Base-by-base conservation (phyloP, 2,329 filamentous ascomycete genomes). In the Chaetothyriales sp. region DNA sequence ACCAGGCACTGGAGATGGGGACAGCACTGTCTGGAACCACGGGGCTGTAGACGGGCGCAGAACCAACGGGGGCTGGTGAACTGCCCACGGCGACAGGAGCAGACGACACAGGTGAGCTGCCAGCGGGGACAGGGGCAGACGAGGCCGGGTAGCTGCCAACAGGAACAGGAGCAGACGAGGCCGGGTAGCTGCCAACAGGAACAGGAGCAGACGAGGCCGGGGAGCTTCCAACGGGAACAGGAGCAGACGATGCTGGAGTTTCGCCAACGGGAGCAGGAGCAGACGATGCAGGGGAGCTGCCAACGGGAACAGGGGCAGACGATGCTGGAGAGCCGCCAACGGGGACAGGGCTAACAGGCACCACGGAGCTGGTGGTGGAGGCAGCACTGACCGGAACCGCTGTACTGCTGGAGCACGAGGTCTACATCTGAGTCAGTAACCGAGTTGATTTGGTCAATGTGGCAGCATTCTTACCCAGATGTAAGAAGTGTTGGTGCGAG, bases 371-470 rank as follows among this genome's bases (percentile, higher is more conserved):
- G n/a, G 39, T 52, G 46, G 19, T 46, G 18, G 46, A 56, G 45
- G 10, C 52, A 54, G 54, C 54, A 52, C 44, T 52, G 46, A 45
- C 49, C 46, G 15, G 46, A 44, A 45, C 49, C 48, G 10, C 43
- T 39, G 36, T 46, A 48, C 44, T 52, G 52, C 6, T 54, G 50
- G 48, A 54, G 52, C 47, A 52, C 52, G 54, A 54, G 54, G 50
- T 52, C 54, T 19, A 50, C 49, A 18, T 52, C 52, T 46, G 52
- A 50, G 49, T 50, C 47, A 46, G 53, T 51, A 12, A 51, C 51
- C 42, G 53, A 53, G 49, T 55, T 51, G 32, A 15, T n/a, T 5
- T 5, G 49, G 51, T 51, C 53, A 55, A 20, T 26, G 36, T 18
- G 39, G 20, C 25, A 49, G 9, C 8, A 43, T 15, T 19, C 18